Base-by-base conservation (phyloP, 768 basidiomycete species). In the Termitomyces titanicus region DNA sequence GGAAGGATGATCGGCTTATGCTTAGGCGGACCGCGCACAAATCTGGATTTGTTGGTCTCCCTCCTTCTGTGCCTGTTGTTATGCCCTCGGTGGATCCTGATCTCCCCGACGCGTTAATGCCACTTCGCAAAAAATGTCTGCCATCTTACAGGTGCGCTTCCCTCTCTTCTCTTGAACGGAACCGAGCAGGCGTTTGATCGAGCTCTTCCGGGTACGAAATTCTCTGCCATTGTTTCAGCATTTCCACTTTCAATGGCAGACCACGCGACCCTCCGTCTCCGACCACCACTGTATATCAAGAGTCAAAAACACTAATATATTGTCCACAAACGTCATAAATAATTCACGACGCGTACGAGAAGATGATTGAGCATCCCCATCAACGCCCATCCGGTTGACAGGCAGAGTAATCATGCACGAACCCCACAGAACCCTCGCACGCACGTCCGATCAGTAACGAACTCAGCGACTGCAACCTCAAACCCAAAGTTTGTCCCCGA, bases 1-100 rank as follows among this genome's bases (percentile, higher is more conserved):
- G 56, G 56, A 54, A 51, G 37, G 31, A 10, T 44, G 58, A 57
- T 60, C 56, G 53, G 56, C 53, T 53, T 57, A 57, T 54, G 45
- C 55, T 51, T 13, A 39, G 5, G 18, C 38, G 15, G 4, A 5
- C 45, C 9, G 22, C 24, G 17, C 34, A 10, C 42, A 47, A 47
- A 47, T 47, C 47, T 33, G 35, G 34, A 35, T 49, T 49, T 53
- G 33, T 46, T 46, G 52, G 44, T 44, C 49, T 35, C 43, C 35
- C 25, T 40, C 35, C 52, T 50, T 58, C 47, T 50, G 55, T 62
- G 57, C 57, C 57, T 49, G 57, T 54, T 48, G 49, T 31, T 38
- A 56, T 51, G 54, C 40, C 53, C 46, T 29, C 34, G 48, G 55
- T 56, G 55, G 55, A 56, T 56, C 55, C 55, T 56, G 55, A 56